Conservation (phyloP, 139 green algal genomes). For the Asterochloris sp. region DNA sequence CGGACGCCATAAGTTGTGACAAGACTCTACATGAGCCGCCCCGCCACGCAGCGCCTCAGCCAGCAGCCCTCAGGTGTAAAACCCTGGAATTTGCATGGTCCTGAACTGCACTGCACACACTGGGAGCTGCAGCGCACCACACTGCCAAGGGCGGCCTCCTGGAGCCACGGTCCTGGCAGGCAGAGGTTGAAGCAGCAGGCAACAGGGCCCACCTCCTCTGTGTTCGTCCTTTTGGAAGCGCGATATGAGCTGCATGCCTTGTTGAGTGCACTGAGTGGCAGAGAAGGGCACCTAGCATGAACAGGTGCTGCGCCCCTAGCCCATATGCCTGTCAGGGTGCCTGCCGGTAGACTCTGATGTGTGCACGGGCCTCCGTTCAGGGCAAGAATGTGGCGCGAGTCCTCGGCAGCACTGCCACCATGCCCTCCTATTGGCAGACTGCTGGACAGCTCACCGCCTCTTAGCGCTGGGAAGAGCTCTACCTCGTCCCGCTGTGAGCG, state of each 20-base stretch:
- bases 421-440: background rate
- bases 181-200: no score
- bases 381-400: background rate
- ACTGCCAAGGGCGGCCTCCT: no score
- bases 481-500: slow-evolving; percentile 37
- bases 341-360: background rate
- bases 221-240: no score
- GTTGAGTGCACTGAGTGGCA: no score
- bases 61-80: background rate
- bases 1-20: background rate
- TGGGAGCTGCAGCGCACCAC: no score
- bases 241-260: no score
- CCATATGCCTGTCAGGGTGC: background rate
- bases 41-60: background rate
- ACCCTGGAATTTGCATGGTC: no score
- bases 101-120: no score
- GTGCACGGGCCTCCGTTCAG: background rate
- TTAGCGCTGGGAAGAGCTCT: slow-evolving; percentile 59
- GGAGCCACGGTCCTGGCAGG: no score
- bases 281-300: background rate
- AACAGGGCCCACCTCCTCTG: no score
- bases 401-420: background rate
- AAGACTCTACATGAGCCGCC: background rate
- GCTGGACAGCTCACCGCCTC: slow-evolving; percentile 19
- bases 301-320: background rate